Conservation (phyloP, 371 early-diverging fungal species). For the Mortierella sp. region DNA sequence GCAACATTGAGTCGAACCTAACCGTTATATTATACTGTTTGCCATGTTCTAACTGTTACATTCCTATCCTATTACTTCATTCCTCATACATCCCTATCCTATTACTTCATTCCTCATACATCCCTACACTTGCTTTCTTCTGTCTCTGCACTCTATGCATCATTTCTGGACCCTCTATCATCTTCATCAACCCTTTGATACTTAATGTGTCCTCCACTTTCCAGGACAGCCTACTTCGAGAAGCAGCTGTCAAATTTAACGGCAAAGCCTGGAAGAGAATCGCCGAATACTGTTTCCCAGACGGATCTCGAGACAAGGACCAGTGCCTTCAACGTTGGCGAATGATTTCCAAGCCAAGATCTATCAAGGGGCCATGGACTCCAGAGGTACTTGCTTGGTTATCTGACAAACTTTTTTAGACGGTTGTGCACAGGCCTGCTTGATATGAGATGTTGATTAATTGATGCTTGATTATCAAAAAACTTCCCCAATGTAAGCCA, state of each 20-base stretch:
- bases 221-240: constrained; percentile 41
- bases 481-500: not conserved
- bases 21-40: not conserved
- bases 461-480: constrained; percentile 1
- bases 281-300: constrained; percentile 44
- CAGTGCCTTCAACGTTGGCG: constrained; percentile 56
- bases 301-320: constrained; percentile 47
- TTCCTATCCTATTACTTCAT: not conserved
- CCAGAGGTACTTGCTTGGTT: constrained; percentile 47
- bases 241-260: constrained; percentile 47
- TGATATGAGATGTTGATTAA: not conserved
- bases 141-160: too few relatives aligned
- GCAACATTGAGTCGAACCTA: not conserved
- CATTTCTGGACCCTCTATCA: not conserved
- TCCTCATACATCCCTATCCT: not conserved
- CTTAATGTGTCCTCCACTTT: not conserved
- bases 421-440: not conserved
- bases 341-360: constrained; percentile 55
- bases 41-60: not conserved
- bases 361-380: constrained; percentile 60
- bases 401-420: not conserved
- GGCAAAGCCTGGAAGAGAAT: constrained; percentile 57
- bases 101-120: not conserved
- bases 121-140: not conserved
- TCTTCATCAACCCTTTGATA: not conserved